Evolutionary conservation across 2,329 filamentous ascomycete species (phyloP).

Genomic region (Nemania abortiva): DNA sequence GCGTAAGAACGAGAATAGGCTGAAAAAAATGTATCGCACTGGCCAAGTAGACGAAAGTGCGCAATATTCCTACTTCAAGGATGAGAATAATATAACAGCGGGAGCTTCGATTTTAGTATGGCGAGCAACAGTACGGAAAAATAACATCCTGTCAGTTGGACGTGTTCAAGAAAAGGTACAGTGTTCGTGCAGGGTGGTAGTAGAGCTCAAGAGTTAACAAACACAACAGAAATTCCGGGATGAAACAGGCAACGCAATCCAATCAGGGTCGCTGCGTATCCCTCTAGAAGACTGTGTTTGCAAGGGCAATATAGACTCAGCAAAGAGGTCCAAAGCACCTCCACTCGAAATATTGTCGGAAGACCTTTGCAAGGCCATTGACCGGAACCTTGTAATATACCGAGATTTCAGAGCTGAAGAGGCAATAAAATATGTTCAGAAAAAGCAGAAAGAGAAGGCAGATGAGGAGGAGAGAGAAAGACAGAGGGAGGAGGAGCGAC

Average conservation of each 20-base stretch:
- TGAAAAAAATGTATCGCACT: constrained; percentile 5
- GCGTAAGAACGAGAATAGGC: constrained; percentile 8
- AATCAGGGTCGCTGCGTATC: constrained; percentile 3
- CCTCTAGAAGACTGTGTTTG: constrained; percentile 16
- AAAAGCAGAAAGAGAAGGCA: background rate
- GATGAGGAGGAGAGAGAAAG: background rate
- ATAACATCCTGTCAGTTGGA: background rate
- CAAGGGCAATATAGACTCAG: background rate
- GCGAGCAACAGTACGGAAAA: background rate
- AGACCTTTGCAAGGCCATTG: background rate
- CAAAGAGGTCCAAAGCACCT: background rate
- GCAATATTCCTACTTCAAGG: background rate
- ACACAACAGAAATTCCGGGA: constrained; percentile 11
- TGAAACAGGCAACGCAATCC: background rate
- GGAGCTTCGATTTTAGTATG: constrained; percentile 22
- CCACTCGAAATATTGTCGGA: constrained; percentile 14
- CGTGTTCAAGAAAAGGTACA: constrained; percentile 8
- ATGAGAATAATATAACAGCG: constrained; percentile 16
- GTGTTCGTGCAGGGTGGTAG: background rate
- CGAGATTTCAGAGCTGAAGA: background rate
- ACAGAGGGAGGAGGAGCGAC: constrained; percentile 1
- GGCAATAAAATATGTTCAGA: background rate
- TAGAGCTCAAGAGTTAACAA: background rate
- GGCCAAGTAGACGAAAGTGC: constrained; percentile 5
- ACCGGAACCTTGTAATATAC: background rate